Evolutionary conservation across 129 eudicot species (phyloP).

Genomic region (Ambrosia artemisiifolia): DNA sequence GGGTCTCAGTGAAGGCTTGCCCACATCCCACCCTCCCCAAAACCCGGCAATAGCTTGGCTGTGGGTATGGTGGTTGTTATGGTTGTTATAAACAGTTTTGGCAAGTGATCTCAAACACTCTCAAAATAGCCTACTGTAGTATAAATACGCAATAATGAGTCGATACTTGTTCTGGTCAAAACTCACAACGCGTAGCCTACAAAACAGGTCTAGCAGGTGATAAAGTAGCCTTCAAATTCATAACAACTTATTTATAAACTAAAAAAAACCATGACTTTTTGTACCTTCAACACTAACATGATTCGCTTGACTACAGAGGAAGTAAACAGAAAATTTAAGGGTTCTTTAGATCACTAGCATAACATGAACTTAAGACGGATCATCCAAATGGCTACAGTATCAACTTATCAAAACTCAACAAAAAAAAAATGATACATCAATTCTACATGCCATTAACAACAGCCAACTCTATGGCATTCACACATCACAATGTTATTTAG

Average conservation of each 20-base stretch:
- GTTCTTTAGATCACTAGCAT: not conserved
- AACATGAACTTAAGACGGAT: not conserved
- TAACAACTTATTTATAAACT: not conserved
- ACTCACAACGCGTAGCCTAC: too few relatives aligned
- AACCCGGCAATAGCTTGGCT: too few relatives aligned
- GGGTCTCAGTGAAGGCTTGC: too few relatives aligned
- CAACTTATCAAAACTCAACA: not conserved
- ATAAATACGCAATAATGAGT: too few relatives aligned
- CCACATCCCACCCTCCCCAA: too few relatives aligned
- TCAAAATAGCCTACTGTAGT: too few relatives aligned
- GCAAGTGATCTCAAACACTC: too few relatives aligned
- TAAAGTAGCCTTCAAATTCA: not conserved
- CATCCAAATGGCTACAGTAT: not conserved
- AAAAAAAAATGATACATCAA: not conserved
- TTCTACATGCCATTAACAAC: not conserved
- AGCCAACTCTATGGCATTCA: too few relatives aligned
- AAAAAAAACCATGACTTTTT: not conserved
- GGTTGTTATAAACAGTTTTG: too few relatives aligned
- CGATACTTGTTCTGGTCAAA: too few relatives aligned
- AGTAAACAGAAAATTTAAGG: not conserved
- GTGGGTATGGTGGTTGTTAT: too few relatives aligned
- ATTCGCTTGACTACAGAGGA: not conserved
- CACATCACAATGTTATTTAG: not conserved
- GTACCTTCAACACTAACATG: not conserved
- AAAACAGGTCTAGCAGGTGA: not conserved